Evolutionary conservation across 352 stramenopile genomes (phyloP), one percentile per base, ranked within the genome.

Genomic region (Pythium inflatum): DNA sequence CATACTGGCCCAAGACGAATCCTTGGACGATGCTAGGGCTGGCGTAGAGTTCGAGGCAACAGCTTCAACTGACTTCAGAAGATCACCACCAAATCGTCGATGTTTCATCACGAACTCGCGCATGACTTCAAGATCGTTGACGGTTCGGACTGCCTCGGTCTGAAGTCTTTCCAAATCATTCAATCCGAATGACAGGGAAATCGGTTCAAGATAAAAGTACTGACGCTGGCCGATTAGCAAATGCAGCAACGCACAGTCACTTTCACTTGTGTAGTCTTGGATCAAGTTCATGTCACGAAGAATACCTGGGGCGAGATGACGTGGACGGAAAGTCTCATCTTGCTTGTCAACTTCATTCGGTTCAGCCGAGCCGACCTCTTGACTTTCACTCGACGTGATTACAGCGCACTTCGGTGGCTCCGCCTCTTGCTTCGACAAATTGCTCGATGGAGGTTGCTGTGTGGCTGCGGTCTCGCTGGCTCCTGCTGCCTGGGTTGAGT

Each of bases 191-290:
- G 68, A 55, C 0, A 78, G 40, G 2, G 49, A 22, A 16, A 92
- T 71, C 1, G 81, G 81, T 53, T 92, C 82, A 24, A 93, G 58
- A 60, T 92, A 93, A 28, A 93, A 93, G 31, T 93, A 93, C 58
- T 93, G 86, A 7, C 86, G 82, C 59, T 92, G 77, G 1, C 86
- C 86, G 31, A 79, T 77, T 4, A 93, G 46, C 24, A 90, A 80
- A 12, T 63, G 78, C 24, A 93, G 71, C 36, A 93, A n/a, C 38
- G 77, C 76, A 49, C 81, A 90, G 11, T 91, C 66, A 13, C 73
- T 90, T 66, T 93, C 86, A 11, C 78, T 73, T 3, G 78, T 82
- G 75, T 92, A 93, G 60, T 91, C 86, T 41, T 92, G 86, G 51
- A 93, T 86, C 70, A 92, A 72, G 60, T 93, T 93, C 46, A 93